Base-by-base conservation (phyloP, 139 green algal species). In the Micromonas commoda region DNA sequence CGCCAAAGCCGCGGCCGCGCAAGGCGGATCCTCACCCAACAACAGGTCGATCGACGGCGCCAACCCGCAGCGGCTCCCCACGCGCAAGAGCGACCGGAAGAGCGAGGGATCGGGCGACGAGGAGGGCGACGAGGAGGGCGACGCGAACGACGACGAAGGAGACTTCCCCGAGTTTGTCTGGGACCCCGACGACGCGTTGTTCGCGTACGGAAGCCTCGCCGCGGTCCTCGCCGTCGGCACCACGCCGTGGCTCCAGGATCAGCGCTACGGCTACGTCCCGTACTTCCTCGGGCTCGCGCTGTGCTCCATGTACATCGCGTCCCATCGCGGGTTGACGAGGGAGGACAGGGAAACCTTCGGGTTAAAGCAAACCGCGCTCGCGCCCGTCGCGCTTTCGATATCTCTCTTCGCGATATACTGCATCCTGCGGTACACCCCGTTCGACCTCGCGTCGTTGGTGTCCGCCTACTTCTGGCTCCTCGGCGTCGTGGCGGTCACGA, bases 381-480 rank as follows among this genome's bases (percentile, higher is more conserved):
- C 38, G 51, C 71, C 71, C 13, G 4, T 77, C 38, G 29, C 26
- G 51, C 29, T 51, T 6, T 77, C 71, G 9, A 37, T 19, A 23
- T 20, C 37, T 24, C 71, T 77, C n/a, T 29, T 77, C 51, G 26
- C 19, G 19, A 19, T 66, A 19, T 77, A 77, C 39, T 37, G 94
- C 26, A 51, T 95, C 4, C 71, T 95, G 45, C 92, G 94, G 80
- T 90, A 82, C 81, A 78, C 92, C 28, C 76, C 93, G 71, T 71
- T 94, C n/a, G 82, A 81, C 83, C 71, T 93, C 0, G 77, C 89
- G 73, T 81, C 79, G 1, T 77, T 95, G 52, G 64, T 95, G 23
- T 85, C 91, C 74, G 74, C 63, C 19, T 96, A 97, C 81, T 96
- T 96, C 71, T 93, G 87, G 85, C 34, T 96, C 32, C 82, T 97